These are phyloP conservation scores for Schwanniomyces etchellsii DNA, from an alignment of 1,139 yeast species.

Conservation along the genomic window DNA sequence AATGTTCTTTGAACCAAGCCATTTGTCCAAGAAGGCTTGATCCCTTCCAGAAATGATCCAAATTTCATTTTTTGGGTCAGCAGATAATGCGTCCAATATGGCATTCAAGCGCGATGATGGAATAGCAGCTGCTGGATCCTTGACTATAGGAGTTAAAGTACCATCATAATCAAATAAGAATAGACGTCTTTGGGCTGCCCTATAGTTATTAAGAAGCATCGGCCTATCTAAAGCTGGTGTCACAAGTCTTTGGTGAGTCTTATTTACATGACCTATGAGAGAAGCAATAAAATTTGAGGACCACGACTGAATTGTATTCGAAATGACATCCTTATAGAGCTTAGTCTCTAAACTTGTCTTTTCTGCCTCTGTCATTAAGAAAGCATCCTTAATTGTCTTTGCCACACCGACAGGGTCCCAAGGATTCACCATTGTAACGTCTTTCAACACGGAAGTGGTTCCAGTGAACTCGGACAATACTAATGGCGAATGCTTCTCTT, in stretches of 20 bases:
- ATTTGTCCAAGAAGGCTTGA: constrained; percentile 79
- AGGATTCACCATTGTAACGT: constrained; percentile 86
- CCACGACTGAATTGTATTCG: constrained; percentile 81
- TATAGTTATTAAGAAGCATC: constrained; percentile 52
- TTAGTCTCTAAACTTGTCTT: constrained; percentile 41
- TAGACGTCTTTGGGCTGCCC: constrained; percentile 59
- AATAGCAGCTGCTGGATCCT: constrained; percentile 97
- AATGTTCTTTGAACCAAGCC: constrained; percentile 71
- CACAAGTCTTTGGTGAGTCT: constrained; percentile 43
- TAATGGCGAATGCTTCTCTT: constrained; percentile 65
- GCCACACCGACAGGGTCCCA: constrained; percentile 97
- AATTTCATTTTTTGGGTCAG: constrained; percentile 78
- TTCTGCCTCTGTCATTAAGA: constrained; percentile 42
- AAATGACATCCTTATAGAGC: constrained; percentile 59
- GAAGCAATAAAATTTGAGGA: constrained; percentile 55
- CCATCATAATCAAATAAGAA: constrained; percentile 97
- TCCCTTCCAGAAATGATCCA: constrained; percentile 98
- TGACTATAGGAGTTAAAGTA: constrained; percentile 90
- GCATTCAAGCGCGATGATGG: constrained; percentile 72
- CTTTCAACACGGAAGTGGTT: constrained; percentile 71
- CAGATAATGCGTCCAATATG: constrained; percentile 54
- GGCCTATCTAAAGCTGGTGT: constrained; percentile 88
- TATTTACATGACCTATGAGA: constrained; percentile 45
- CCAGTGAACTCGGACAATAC: constrained; percentile 92
- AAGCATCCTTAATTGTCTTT: constrained; percentile 67